phyloP scores from a whole-genome alignment of 2,329 filamentous ascomycete species.

The Aspergillus clavatus region DNA sequence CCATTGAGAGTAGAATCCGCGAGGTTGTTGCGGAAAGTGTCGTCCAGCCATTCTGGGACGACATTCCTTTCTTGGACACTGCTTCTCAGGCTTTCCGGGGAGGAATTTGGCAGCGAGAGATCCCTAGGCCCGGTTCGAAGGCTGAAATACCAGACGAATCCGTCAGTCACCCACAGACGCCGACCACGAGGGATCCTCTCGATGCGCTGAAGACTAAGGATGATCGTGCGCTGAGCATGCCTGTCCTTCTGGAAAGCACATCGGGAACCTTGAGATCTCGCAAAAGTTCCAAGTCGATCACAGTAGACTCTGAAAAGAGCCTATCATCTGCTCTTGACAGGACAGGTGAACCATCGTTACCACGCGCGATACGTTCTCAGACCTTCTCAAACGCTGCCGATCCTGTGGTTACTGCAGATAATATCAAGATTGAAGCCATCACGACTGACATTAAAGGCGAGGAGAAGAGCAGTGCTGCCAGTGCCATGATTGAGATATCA shows the following conservation, averaged over 20 bases:
- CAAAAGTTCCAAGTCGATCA: constrained; percentile 25
- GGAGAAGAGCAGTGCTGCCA: constrained; percentile 56
- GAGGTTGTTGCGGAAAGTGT: constrained; percentile 90
- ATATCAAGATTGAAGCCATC: constrained; percentile 61
- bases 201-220: constrained; percentile 30
- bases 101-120: constrained; percentile 65
- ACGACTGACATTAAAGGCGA: constrained; percentile 52
- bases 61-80: constrained; percentile 84
- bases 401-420: constrained; percentile 63
- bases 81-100: constrained; percentile 73
- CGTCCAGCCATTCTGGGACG: constrained; percentile 93
- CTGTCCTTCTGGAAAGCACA: constrained; percentile 24
- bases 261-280: constrained; percentile 23
- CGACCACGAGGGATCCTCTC: constrained; percentile 18
- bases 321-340: constrained; percentile 30
- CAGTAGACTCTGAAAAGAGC: constrained; percentile 17
- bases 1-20: constrained; percentile 92
- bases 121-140: constrained; percentile 39
- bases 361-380: constrained; percentile 55
- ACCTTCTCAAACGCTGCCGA: constrained; percentile 60
- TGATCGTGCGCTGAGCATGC: constrained; percentile 32
- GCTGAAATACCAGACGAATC: constrained; percentile 37
- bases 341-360: constrained; percentile 41
- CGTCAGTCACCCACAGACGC: constrained; percentile 17
- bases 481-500: constrained; percentile 65